Base-by-base conservation (phyloP, 441 rosid genomes). In the Pelargonium cotyledonis region DNA sequence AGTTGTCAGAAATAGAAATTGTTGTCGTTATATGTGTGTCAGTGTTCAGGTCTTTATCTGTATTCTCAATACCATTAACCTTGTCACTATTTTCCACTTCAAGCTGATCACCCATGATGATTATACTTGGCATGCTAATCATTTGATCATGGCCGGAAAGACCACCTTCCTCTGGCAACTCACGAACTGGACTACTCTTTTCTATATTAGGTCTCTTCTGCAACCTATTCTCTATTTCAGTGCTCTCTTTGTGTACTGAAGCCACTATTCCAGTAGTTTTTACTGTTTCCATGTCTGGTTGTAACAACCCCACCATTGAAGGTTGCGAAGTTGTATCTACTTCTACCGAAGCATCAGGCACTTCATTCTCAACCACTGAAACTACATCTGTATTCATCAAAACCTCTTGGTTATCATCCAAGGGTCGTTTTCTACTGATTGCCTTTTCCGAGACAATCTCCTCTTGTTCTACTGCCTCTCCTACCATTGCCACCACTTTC, bases 151-250 rank as follows among this genome's bases (percentile, higher is more conserved):
- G 10, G 68, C 41, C 14, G 38, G 68, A 5, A 10, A 68, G 68
- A 29, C 61, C 77, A 65, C 58, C 72, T 68, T 73, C 79, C 72
- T 71, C 71, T 4, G 68, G 73, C 68, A 72, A 72, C 65, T 74
- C 66, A 70, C 65, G 58, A 60, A 63, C 63, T 21, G 62, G 61
- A 75, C 61, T 26, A 51, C 64, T 70, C 65, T 21, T 43, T 65
- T 72, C 76, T 7, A 63, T 9, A 12, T 60, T 68, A 11, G 66
- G 66, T 61, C 66, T 68, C 44, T 71, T 68, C 65, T 70, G 65
- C 8, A 65, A 63, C 71, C 76, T 41, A 19, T 51, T 49, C 46
- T 51, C 49, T 18, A 73, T 51, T 71, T 60, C 9, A 18, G 69
- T 51, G 19, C 26, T 57, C 29, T 57, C 63, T 57, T 8, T 57